Evolutionary conservation across 1,284 basidiomycete species (phyloP).

Genomic region (Cryptococcus sp.): DNA sequence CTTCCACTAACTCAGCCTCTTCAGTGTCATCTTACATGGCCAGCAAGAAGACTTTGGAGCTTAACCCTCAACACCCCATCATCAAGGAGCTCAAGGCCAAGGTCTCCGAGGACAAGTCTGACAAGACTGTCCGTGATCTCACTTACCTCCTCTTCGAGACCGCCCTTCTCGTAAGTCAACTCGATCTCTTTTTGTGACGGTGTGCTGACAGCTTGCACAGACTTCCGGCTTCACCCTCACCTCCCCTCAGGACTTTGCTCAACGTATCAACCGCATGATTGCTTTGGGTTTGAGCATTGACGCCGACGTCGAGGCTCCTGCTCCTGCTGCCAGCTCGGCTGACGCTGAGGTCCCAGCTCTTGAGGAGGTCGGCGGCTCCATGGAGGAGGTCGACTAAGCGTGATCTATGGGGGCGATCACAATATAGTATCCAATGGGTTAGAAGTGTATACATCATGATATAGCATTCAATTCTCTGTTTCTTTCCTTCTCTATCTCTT

Average conservation of each 20-base stretch:
- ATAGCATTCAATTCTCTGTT: conserved; percentile 10
- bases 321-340: conserved; percentile 30
- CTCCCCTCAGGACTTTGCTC: conserved; percentile 91
- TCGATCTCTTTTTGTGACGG: neutral
- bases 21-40: conserved; percentile 99
- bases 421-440: neutral
- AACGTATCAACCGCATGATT: conserved; percentile 98
- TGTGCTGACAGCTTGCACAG: conserved; percentile 37
- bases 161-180: conserved; percentile 63
- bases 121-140: conserved; percentile 97
- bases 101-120: conserved; percentile 93
- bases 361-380: conserved; percentile 52
- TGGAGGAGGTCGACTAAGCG: conserved; percentile 57
- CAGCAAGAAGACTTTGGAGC: conserved; percentile 97
- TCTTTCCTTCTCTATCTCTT: conserved; percentile 9
- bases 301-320: conserved; percentile 42
- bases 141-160: conserved; percentile 97
- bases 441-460: neutral
- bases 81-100: conserved; percentile 95
- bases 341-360: conserved; percentile 43
- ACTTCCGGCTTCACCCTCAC: conserved; percentile 95
- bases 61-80: conserved; percentile 93
- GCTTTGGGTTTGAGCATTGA: conserved; percentile 63
- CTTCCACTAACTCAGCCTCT: too few species aligned
- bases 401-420: neutral